Percentiles rank a stretch among this genome's conserved stretches.
Conservation (phyloP, 2,329 filamentous ascomycete species). For the Xylaria sp. region DNA sequence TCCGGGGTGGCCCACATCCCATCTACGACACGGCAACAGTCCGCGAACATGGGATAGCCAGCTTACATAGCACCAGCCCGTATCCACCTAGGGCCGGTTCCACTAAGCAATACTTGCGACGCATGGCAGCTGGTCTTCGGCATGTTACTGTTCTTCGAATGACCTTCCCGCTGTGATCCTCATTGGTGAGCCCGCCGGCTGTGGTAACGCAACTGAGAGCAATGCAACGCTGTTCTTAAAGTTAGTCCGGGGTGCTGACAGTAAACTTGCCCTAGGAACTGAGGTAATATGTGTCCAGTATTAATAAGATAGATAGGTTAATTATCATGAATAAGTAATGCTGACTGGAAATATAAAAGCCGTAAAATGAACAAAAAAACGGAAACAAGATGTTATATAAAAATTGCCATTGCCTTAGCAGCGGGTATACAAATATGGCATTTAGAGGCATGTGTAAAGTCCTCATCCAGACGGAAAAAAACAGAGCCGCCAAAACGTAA, state of each 20-base stretch:
- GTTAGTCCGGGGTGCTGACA: slow-evolving; percentile 18
- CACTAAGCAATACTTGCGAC: slow-evolving; percentile 36
- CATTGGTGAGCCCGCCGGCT: slow-evolving; percentile 19
- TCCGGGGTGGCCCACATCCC: slow-evolving; percentile 38
- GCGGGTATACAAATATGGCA: not conserved
- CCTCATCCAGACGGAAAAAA: not conserved
- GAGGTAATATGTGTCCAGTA: not conserved
- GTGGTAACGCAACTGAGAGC: slow-evolving; percentile 16
- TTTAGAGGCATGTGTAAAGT: not conserved
- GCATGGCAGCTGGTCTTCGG: slow-evolving; percentile 25
- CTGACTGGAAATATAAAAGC: not conserved
- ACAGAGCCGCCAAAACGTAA: not conserved
- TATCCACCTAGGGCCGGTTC: slow-evolving; percentile 37
- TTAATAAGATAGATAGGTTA: not conserved
- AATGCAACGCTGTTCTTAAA: slow-evolving; percentile 24
- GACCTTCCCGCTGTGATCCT: slow-evolving; percentile 10
- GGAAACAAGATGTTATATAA: not conserved
- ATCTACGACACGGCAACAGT: slow-evolving; percentile 42
- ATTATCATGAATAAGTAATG: not conserved
- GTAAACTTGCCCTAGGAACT: slow-evolving; percentile 1
- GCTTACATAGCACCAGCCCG: slow-evolving; percentile 38
- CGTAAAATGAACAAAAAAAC: not conserved
- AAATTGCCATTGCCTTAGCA: not conserved
- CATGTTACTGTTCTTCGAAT: slow-evolving; percentile 11
- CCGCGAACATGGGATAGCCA: slow-evolving; percentile 46